A percentile compares a stretch with the other conserved stretches of the same genome.
phyloP scores from a whole-genome alignment of 2,329 filamentous ascomycete species.

The Boeremia lycopersici region DNA sequence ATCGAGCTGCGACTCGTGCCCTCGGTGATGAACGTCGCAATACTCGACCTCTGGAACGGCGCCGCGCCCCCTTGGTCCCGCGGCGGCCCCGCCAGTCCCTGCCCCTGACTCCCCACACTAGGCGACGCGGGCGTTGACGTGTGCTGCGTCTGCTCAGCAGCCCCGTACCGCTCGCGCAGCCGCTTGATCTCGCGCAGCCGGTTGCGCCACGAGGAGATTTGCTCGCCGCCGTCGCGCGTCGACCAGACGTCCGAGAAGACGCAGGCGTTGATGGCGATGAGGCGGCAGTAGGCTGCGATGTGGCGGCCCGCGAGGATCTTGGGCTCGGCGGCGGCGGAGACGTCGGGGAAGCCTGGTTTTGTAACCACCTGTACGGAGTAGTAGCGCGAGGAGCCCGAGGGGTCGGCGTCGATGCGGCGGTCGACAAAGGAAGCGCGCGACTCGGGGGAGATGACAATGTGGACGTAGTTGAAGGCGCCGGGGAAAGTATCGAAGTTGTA shows the following conservation, averaged over 20 bases:
- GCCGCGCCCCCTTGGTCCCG: slow-evolving; percentile 35
- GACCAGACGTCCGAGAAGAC: slow-evolving; percentile 94
- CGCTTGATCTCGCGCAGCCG: slow-evolving; percentile 83
- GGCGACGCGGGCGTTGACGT: slow-evolving; percentile 33
- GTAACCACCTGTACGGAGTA: slow-evolving; percentile 91
- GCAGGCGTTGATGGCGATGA: slow-evolving; percentile 89
- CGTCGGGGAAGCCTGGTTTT: slow-evolving; percentile 85
- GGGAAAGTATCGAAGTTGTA: slow-evolving; percentile 93
- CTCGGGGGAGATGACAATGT: slow-evolving; percentile 92
- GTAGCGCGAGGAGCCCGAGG: no score
- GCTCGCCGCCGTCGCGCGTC: slow-evolving; percentile 75
- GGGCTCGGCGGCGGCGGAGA: slow-evolving; percentile 85
- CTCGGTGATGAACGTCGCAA: slow-evolving; percentile 45
- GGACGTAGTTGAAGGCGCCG: slow-evolving; percentile 94
- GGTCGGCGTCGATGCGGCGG: slow-evolving; percentile 49
- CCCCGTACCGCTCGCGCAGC: slow-evolving; percentile 67
- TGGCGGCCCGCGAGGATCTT: slow-evolving; percentile 87
- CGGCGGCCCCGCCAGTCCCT: slow-evolving; percentile 35
- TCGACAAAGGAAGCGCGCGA: slow-evolving; percentile 78
- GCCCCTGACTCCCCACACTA: slow-evolving; percentile 18
- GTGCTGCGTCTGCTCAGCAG: slow-evolving; percentile 15
- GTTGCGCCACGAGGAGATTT: slow-evolving; percentile 87
- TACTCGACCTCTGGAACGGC: slow-evolving; percentile 45
- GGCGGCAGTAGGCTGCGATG: slow-evolving; percentile 82
- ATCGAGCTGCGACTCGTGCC: slow-evolving; percentile 47